Percentiles rank a stretch among this genome's conserved stretches.
Evolutionary conservation across 1,139 yeast genomes (phyloP).

Genomic region (Pichia sp.): DNA sequence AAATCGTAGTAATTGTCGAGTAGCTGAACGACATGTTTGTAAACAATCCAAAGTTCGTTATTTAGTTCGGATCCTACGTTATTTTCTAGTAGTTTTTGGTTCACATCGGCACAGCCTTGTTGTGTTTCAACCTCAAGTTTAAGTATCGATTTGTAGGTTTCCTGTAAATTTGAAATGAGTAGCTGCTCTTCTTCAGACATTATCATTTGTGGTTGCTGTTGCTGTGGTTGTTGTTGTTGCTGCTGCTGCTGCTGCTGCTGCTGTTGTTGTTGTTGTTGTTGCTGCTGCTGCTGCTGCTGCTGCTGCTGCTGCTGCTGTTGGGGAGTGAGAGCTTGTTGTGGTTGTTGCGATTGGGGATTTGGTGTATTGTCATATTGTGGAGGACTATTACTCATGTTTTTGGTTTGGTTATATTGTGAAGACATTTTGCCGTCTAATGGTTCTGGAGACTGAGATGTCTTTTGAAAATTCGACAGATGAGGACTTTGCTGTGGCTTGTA

Average conservation of each 20-base stretch:
- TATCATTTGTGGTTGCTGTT: slow-evolving; percentile 33
- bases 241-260: slow-evolving; percentile 20
- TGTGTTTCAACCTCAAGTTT: slow-evolving; percentile 66
- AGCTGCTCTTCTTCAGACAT: slow-evolving; percentile 67
- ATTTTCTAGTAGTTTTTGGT: slow-evolving; percentile 47
- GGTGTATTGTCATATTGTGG: not conserved
- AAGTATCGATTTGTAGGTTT: slow-evolving; percentile 66
- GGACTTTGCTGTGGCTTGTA: not conserved
- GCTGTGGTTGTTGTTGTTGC: slow-evolving; percentile 40
- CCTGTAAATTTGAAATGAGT: slow-evolving; percentile 65
- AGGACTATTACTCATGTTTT: not conserved
- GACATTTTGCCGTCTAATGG: slow-evolving; percentile 13
- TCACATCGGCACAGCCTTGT: slow-evolving; percentile 56
- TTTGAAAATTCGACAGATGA: not conserved
- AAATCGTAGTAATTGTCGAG: slow-evolving; percentile 70
- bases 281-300: not conserved
- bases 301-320: slow-evolving; percentile 1
- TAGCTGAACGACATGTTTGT: slow-evolving; percentile 60
- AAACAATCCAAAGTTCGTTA: slow-evolving; percentile 66
- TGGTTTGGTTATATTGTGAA: not conserved
- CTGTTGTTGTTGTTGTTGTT: slow-evolving; percentile 31
- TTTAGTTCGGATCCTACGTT: slow-evolving; percentile 49
- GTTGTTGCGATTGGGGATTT: not conserved
- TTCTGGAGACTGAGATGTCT: slow-evolving; percentile 24
- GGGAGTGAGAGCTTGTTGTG: not conserved